Conservation (phyloP, 495 filamentous ascomycete species). For the Tirmania nivea region DNA sequence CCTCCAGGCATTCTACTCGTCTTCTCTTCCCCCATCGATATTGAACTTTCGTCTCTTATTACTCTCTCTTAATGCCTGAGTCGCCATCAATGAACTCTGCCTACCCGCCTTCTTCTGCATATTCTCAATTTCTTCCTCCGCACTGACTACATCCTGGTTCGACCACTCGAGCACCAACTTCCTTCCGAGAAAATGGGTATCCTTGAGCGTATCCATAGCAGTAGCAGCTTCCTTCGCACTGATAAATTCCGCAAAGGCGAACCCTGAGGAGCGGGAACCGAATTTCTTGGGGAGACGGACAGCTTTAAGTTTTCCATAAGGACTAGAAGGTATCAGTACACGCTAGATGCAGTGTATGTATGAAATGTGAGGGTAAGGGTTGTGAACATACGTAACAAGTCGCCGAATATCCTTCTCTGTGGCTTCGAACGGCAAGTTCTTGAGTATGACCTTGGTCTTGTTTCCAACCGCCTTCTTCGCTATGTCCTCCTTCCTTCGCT, state of each 20-base stretch:
- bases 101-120: slow-evolving; percentile 87
- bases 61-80: slow-evolving; percentile 62
- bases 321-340: slow-evolving; percentile 9
- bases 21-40: slow-evolving; percentile 50
- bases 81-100: slow-evolving; percentile 67
- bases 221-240: slow-evolving; percentile 82
- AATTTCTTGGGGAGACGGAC: slow-evolving; percentile 91
- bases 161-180: slow-evolving; percentile 79
- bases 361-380: not conserved
- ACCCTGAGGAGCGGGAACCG: slow-evolving; percentile 65
- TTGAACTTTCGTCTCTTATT: slow-evolving; percentile 66
- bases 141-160: slow-evolving; percentile 60
- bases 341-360: not conserved
- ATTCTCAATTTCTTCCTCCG: slow-evolving; percentile 84
- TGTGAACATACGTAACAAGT: slow-evolving; percentile 37
- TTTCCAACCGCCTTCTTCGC: slow-evolving; percentile 51
- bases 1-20: slow-evolving; percentile 25
- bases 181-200: slow-evolving; percentile 82
- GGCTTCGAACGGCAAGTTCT: slow-evolving; percentile 92
- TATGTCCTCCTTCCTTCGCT: slow-evolving; percentile 55
- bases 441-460: slow-evolving; percentile 85
- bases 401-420: slow-evolving; percentile 75
- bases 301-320: slow-evolving; percentile 78
- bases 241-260: slow-evolving; percentile 91
- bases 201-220: slow-evolving; percentile 70